These are phyloP conservation scores for Clavispora vitiphila DNA, from an alignment of 805 yeast species.

Conservation along the genomic window DNA sequence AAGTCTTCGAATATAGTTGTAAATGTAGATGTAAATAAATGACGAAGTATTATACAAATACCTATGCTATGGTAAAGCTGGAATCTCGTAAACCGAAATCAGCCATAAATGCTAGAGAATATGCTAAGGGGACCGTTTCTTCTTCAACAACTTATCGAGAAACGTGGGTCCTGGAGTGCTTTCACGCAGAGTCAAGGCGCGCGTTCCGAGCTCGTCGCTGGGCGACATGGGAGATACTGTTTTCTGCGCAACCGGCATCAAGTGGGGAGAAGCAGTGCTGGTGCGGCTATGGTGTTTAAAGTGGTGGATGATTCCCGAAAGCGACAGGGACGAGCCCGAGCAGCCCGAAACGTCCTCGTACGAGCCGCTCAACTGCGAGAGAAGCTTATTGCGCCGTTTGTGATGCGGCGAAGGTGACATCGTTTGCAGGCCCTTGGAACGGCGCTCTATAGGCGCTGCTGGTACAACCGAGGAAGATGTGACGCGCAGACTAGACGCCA, in stretches of 20 bases:
- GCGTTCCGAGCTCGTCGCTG: background rate
- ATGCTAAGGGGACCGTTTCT: conserved; percentile 5
- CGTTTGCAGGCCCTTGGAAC: background rate
- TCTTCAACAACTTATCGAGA: conserved; percentile 18
- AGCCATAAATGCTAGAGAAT: background rate
- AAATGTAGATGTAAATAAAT: no score
- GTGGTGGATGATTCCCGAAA: conserved; percentile 13
- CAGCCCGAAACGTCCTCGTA: background rate
- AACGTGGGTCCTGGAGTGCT: conserved; percentile 8
- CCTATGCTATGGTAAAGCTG: no score
- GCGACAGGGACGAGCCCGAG: conserved; percentile 2
- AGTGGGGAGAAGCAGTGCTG: background rate
- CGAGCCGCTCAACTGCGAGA: conserved; percentile 1
- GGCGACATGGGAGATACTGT: background rate
- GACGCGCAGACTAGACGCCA: background rate
- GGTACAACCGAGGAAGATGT: background rate
- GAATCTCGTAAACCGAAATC: no score
- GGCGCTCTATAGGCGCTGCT: background rate
- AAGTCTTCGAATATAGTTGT: no score
- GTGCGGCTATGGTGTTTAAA: conserved; percentile 3
- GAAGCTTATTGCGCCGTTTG: background rate
- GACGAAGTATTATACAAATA: background rate
- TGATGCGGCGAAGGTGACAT: background rate
- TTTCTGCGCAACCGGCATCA: background rate
- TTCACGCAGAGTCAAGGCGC: background rate